phyloP scores from a whole-genome alignment of 169 alveolate genomes.

The Plasmodium gaboni region DNA sequence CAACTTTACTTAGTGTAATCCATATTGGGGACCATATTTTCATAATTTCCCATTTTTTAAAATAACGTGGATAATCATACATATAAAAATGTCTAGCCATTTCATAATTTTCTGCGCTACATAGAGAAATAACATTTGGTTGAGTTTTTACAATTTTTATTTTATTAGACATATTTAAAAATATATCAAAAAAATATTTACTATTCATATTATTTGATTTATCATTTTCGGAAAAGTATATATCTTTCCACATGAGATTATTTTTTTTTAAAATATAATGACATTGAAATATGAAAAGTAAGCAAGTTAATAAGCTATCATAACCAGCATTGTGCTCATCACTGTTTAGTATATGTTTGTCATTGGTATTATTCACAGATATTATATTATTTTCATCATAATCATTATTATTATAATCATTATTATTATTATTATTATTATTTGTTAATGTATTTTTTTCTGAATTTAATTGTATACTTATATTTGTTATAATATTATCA shows the following conservation, averaged over 20 bases:
- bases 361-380: constrained; percentile 8
- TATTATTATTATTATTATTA: background rate
- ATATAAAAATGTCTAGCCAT: constrained; percentile 89
- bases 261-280: constrained; percentile 77
- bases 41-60: constrained; percentile 92
- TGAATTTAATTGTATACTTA: background rate
- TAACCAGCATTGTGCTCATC: constrained; percentile 90
- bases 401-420: background rate
- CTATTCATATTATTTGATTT: constrained; percentile 10
- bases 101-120: constrained; percentile 85
- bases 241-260: constrained; percentile 65
- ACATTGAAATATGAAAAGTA: constrained; percentile 87
- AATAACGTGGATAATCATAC: constrained; percentile 87
- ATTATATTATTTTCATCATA: background rate
- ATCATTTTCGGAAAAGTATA: constrained; percentile 45
- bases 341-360: constrained; percentile 46
- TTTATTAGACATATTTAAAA: constrained; percentile 79
- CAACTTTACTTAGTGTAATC: constrained; percentile 87
- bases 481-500: no score
- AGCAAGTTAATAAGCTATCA: constrained; percentile 90
- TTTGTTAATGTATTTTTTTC: background rate
- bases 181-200: constrained; percentile 45
- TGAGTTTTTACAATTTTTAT: constrained; percentile 89
- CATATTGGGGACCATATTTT: constrained; percentile 92
- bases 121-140: constrained; percentile 86